Conservation (phyloP, 805 yeast genomes). For the Novakomyces olei region DNA sequence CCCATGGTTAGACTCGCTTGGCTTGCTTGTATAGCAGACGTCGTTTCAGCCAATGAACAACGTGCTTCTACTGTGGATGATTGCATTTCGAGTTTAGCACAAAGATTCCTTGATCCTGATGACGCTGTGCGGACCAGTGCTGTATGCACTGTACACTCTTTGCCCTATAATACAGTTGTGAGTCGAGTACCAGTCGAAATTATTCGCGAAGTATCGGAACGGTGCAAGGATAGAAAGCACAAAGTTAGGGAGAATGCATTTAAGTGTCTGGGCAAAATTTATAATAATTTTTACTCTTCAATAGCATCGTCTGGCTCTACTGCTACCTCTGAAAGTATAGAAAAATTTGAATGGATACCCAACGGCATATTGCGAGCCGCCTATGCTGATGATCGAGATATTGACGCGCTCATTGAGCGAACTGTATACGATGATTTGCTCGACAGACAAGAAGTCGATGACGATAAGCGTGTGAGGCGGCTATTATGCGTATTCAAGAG, state of each 20-base stretch:
- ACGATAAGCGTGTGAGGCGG: constrained; percentile 23
- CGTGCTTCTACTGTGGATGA: constrained; percentile 17
- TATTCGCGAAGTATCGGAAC: constrained; percentile 35
- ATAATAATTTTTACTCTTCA: no score
- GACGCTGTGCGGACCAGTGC: constrained; percentile 48
- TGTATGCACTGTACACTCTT: constrained; percentile 23
- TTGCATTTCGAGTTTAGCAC: no score
- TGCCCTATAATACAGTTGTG: constrained; percentile 28
- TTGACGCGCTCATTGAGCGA: constrained; percentile 43
- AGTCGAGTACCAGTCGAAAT: constrained; percentile 25
- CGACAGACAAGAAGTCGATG: constrained; percentile 25
- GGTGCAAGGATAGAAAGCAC: constrained; percentile 48
- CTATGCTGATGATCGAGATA: constrained; percentile 48
- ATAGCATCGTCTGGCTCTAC: constrained; percentile 13
- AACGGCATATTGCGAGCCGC: constrained; percentile 38
- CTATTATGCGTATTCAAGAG: no score
- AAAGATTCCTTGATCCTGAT: constrained; percentile 48
- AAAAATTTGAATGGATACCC: constrained; percentile 33
- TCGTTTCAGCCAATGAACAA: constrained; percentile 27
- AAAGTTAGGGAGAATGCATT: constrained; percentile 43
- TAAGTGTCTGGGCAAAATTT: constrained; percentile 30
- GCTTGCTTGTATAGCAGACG: constrained; percentile 32
- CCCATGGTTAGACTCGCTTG: constrained; percentile 44
- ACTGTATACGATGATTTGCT: constrained; percentile 36
- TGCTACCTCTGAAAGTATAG: constrained; percentile 9